phyloP scores from a whole-genome alignment of 148 eudicot species.

The Pharnaceum exiguum region DNA sequence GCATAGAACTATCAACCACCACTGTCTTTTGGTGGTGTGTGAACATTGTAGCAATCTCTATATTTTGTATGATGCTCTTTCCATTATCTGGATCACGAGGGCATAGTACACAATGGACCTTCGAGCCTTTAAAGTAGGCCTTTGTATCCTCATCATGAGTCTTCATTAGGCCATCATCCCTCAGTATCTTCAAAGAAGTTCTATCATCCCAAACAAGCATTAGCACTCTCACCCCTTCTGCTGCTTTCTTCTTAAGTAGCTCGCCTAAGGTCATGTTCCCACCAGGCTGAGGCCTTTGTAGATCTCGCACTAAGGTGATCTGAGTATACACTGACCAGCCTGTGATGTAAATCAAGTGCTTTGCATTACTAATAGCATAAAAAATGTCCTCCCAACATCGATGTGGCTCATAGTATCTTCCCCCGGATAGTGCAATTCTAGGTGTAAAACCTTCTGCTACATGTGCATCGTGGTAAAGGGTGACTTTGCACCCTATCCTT shows the following conservation, averaged over 20 bases:
- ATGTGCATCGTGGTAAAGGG: slow-evolving; percentile 48
- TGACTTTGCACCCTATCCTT: slow-evolving; percentile 37
- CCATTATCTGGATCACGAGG: slow-evolving; percentile 51
- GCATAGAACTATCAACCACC: slow-evolving; percentile 43
- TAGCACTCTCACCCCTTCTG: slow-evolving; percentile 44
- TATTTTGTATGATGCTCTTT: slow-evolving; percentile 29
- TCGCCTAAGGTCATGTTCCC: slow-evolving; percentile 49
- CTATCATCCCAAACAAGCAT: slow-evolving; percentile 57
- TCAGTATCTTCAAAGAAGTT: slow-evolving; percentile 32
- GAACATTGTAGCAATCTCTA: slow-evolving; percentile 38
- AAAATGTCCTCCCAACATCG: slow-evolving; percentile 56
- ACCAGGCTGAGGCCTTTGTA: slow-evolving; percentile 36
- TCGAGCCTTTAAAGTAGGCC: slow-evolving; percentile 21
- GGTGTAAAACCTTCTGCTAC: slow-evolving; percentile 45
- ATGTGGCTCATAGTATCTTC: slow-evolving; percentile 39
- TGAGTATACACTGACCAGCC: slow-evolving; percentile 49
- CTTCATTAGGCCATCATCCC: slow-evolving; percentile 33
- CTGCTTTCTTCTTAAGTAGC: slow-evolving; percentile 54
- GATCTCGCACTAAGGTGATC: slow-evolving; percentile 43
- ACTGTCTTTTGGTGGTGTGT: slow-evolving; percentile 55
- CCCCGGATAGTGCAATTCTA: slow-evolving; percentile 39
- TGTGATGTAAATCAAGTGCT: slow-evolving; percentile 38
- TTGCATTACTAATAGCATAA: slow-evolving; percentile 42
- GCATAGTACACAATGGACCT: slow-evolving; percentile 44
- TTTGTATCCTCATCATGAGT: slow-evolving; percentile 46